phyloP scores from a whole-genome alignment of 108 stramenopile species.

The Discostella stelligeroides region DNA sequence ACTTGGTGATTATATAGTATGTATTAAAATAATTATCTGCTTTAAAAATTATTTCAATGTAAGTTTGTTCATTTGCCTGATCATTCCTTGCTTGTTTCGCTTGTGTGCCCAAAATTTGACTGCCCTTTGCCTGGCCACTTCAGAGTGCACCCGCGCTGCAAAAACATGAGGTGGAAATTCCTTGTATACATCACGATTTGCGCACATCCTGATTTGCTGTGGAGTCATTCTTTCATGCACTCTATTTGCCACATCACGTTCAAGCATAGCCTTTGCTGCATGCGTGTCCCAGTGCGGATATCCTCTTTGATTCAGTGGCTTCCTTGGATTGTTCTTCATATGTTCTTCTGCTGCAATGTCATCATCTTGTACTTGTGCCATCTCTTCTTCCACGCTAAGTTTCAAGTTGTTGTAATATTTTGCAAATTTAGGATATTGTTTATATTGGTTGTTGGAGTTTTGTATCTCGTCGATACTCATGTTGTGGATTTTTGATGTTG shows the following conservation, averaged over 20 bases:
- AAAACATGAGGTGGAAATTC: conserved; percentile 6
- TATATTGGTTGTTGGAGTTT: conserved; percentile 3
- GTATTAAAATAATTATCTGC: too few species aligned
- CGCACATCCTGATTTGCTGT: neutral
- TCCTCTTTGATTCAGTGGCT: neutral
- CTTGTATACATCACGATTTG: conserved; percentile 4
- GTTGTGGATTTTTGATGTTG: conserved; percentile 1
- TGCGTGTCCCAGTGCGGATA: conserved; percentile 12
- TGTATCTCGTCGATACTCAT: conserved; percentile 14
- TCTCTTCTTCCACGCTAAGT: conserved; percentile 2
- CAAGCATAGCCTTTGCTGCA: neutral
- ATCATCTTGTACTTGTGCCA: neutral
- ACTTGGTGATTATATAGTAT: too few species aligned
- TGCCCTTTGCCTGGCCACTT: conserved; percentile 6
- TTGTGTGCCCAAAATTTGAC: conserved; percentile 8
- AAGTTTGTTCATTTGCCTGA: neutral
- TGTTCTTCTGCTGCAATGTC: neutral
- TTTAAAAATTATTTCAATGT: too few species aligned
- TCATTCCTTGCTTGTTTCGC: conserved; percentile 8
- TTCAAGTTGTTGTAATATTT: conserved; percentile 13
- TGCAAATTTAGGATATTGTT: conserved; percentile 23
- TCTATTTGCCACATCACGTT: neutral
- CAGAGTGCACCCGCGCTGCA: neutral
- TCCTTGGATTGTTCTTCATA: neutral
- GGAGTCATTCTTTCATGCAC: conserved; percentile 3